Conservation (phyloP, 73 alveolate species). For the Symbiodinium pilosum region DNA sequence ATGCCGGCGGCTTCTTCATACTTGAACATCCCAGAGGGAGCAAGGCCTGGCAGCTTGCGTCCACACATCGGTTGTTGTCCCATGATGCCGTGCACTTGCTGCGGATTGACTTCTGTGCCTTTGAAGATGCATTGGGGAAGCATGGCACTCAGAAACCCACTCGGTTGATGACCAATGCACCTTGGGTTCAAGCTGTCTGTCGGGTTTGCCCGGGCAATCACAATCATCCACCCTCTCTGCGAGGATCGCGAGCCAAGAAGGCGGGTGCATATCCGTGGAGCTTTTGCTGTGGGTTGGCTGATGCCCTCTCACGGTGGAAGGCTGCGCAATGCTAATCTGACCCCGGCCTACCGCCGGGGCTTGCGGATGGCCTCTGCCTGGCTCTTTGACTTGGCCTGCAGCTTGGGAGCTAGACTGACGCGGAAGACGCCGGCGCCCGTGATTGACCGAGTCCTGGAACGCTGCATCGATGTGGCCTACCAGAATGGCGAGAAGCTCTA, state of each 20-base stretch:
- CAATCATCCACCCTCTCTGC: neutral
- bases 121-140: too few relatives aligned
- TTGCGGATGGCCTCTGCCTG: neutral
- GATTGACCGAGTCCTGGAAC: neutral
- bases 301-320: neutral
- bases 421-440: neutral
- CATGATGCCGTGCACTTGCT: neutral
- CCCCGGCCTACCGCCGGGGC: neutral
- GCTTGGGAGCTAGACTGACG: neutral
- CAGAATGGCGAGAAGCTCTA: neutral
- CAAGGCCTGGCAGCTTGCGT: neutral
- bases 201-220: neutral
- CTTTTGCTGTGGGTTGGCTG: neutral
- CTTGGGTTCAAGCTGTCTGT: neutral
- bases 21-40: conserved; percentile 15
- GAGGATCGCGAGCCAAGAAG: neutral
- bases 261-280: neutral
- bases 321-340: conserved; percentile 20
- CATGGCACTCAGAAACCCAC: neutral
- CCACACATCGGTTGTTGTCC: neutral
- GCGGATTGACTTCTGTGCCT: neutral
- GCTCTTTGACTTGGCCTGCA: neutral
- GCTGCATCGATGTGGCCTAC: neutral
- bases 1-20: neutral
- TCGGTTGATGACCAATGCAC: neutral